phyloP scores from a whole-genome alignment of 441 rosid species.

The Bocquillonia castaneifolia region DNA sequence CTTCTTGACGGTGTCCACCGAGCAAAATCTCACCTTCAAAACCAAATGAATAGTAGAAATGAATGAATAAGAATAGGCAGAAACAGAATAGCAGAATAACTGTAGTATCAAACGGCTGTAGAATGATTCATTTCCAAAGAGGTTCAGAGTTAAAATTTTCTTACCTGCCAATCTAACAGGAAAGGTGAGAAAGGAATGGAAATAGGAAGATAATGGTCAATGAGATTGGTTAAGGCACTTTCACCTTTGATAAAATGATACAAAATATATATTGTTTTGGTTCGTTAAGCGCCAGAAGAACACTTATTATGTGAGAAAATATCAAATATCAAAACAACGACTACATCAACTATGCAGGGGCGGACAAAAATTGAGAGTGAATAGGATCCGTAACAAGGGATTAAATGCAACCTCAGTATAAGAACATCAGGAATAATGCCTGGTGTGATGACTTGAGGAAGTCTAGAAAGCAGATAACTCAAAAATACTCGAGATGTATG shows the following conservation, averaged over 20 bases:
- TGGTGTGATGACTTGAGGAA: background rate
- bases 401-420: background rate
- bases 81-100: background rate
- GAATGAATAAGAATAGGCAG: background rate
- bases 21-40: slow-evolving; percentile 78
- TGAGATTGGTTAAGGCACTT: background rate
- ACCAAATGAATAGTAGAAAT: slow-evolving; percentile 4
- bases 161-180: background rate
- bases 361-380: background rate
- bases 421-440: background rate
- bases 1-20: slow-evolving; percentile 53
- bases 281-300: background rate
- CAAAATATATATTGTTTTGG: too few relatives aligned
- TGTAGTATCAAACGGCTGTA: background rate
- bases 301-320: too few relatives aligned
- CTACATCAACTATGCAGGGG: background rate
- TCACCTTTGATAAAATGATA: background rate
- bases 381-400: too few relatives aligned
- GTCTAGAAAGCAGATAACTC: too few relatives aligned
- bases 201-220: background rate
- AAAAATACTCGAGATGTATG: too few relatives aligned
- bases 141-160: background rate
- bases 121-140: background rate
- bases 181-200: background rate
- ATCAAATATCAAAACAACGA: too few relatives aligned